Evolutionary conservation across 768 basidiomycete species (phyloP).

Genomic region (Bullera alba): DNA sequence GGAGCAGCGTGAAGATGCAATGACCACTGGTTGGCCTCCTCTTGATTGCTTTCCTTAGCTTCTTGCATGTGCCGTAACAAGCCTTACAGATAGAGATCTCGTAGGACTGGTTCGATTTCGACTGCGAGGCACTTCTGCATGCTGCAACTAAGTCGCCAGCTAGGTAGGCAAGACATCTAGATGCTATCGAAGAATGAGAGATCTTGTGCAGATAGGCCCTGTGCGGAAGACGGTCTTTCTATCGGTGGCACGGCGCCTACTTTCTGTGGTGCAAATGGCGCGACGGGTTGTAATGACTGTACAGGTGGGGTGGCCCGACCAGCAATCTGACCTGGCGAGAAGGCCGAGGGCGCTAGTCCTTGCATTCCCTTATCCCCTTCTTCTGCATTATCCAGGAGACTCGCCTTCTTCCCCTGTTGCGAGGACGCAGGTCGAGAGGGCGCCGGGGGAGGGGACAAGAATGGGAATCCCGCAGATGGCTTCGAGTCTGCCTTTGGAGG

Average conservation of each 20-base stretch:
- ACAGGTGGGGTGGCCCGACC: not conserved
- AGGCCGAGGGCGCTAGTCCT: not conserved
- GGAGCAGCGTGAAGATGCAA: too few species aligned
- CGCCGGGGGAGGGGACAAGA: not conserved
- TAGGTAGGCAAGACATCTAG: too few species aligned
- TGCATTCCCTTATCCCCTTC: not conserved
- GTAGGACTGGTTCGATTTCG: too few species aligned
- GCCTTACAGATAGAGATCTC: too few species aligned
- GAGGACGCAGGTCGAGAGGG: not conserved
- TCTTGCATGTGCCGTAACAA: too few species aligned
- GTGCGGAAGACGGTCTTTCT: not conserved
- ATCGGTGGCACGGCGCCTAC: not conserved
- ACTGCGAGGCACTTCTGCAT: too few species aligned
- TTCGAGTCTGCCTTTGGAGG: constrained; percentile 6
- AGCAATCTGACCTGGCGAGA: not conserved
- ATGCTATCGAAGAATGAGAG: constrained; percentile 2
- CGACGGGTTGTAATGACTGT: not conserved
- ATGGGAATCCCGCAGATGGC: not conserved
- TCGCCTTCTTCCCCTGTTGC: not conserved
- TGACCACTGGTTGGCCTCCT: too few species aligned
- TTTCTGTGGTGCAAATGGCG: not conserved
- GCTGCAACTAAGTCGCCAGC: too few species aligned
- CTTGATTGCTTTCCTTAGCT: too few species aligned
- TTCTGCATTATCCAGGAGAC: not conserved
- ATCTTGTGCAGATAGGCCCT: not conserved